phyloP scores from a whole-genome alignment of 2,329 filamentous ascomycete species.

The Penicillium sclerotiorum region DNA sequence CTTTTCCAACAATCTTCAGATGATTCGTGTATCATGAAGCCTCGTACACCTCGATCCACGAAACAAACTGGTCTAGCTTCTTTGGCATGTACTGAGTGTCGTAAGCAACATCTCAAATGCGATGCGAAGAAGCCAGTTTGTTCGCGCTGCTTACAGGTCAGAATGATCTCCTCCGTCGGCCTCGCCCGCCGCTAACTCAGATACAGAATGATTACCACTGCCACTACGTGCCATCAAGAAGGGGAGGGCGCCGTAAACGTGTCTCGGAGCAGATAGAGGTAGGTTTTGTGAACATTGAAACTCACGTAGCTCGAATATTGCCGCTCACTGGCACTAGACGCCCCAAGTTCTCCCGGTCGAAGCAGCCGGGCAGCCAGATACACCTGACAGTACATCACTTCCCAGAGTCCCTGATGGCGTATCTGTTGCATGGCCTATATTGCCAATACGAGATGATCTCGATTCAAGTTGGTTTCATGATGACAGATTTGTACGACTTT shows the following conservation, averaged over 20 bases:
- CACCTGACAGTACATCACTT: slow-evolving; percentile 21
- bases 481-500: slow-evolving; percentile 48
- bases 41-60: slow-evolving; percentile 22
- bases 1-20: not conserved
- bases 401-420: slow-evolving; percentile 20
- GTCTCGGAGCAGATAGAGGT: not conserved
- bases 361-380: slow-evolving; percentile 15
- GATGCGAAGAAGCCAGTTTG: slow-evolving; percentile 67
- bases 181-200: too few relatives aligned
- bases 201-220: slow-evolving; percentile 72
- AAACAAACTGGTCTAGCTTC: slow-evolving; percentile 33
- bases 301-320: slow-evolving; percentile 2
- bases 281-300: not conserved
- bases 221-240: slow-evolving; percentile 60
- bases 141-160: slow-evolving; percentile 64
- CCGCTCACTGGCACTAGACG: slow-evolving; percentile 7
- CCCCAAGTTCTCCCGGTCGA: slow-evolving; percentile 10
- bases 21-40: slow-evolving; percentile 22
- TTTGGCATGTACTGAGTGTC: slow-evolving; percentile 50
- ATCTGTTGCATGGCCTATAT: slow-evolving; percentile 24
- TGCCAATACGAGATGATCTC: slow-evolving; percentile 21
- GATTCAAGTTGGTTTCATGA: slow-evolving; percentile 23
- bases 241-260: slow-evolving; percentile 8
- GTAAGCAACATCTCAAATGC: slow-evolving; percentile 70
- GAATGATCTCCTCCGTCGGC: slow-evolving; percentile 62